phyloP scores from a whole-genome alignment of 2,329 filamentous ascomycete genomes.

The Lecanicillium sp. region DNA sequence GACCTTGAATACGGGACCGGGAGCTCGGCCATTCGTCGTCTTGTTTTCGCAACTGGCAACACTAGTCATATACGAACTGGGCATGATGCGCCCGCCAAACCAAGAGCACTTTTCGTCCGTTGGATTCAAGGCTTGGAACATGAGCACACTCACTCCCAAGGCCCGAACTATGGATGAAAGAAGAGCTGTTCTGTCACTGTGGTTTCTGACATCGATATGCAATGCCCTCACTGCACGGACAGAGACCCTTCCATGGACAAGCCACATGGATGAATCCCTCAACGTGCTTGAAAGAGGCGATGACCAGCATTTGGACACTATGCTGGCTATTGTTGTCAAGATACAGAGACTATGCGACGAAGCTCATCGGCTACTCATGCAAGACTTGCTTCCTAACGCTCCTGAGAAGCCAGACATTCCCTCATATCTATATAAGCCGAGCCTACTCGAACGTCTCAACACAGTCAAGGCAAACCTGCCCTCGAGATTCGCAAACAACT shows the following conservation, averaged over 20 bases:
- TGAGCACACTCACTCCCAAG: conserved; percentile 22
- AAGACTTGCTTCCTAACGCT: conserved; percentile 24
- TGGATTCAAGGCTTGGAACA: conserved; percentile 31
- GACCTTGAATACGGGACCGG: conserved; percentile 30
- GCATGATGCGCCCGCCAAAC: conserved; percentile 33
- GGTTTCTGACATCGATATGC: conserved; percentile 32
- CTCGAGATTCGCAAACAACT: conserved; percentile 19
- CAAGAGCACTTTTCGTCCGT: conserved; percentile 31
- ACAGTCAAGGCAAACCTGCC: conserved; percentile 19
- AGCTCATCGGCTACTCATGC: conserved; percentile 26
- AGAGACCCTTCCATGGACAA: conserved; percentile 50
- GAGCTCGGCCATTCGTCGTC: conserved; percentile 38
- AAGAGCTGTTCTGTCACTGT: conserved; percentile 43
- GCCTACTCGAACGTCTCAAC: conserved; percentile 24
- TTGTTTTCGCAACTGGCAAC: conserved; percentile 37
- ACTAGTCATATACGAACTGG: conserved; percentile 40
- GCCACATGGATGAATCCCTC: conserved; percentile 53
- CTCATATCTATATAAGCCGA: conserved; percentile 28
- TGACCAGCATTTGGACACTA: conserved; percentile 43
- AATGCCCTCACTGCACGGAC: conserved; percentile 38
- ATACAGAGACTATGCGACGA: conserved; percentile 37
- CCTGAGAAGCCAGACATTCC: conserved; percentile 21
- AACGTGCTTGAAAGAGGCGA: conserved; percentile 37
- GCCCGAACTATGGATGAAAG: conserved; percentile 43
- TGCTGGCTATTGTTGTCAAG: conserved; percentile 34